Percentiles rank a stretch among this genome's conserved stretches.
Evolutionary conservation across 1,139 yeast genomes (phyloP).

Genomic region (Pichia sp.): DNA sequence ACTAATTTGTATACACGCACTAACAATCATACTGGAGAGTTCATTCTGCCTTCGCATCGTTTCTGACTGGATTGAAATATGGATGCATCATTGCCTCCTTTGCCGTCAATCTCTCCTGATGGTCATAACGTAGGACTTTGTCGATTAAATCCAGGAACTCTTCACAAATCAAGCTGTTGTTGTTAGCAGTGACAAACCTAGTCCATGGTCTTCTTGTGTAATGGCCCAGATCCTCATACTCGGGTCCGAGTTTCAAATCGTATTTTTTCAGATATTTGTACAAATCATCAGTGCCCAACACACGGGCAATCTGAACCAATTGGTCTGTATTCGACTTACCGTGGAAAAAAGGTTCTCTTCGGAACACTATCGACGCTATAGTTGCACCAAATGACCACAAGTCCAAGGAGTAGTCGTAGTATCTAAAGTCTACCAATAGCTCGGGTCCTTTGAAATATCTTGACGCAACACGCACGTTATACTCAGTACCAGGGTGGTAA

Average conservation of each 20-base stretch:
- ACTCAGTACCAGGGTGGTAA: conserved; percentile 74
- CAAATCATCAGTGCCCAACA: conserved; percentile 68
- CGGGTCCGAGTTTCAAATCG: conserved; percentile 50
- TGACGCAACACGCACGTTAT: conserved; percentile 77
- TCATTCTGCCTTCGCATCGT: conserved; percentile 13
- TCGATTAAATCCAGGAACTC: conserved; percentile 65
- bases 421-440: conserved; percentile 65
- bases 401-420: conserved; percentile 74
- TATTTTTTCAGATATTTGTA: conserved; percentile 59
- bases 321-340: conserved; percentile 80
- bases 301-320: conserved; percentile 71
- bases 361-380: conserved; percentile 72
- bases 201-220: conserved; percentile 67
- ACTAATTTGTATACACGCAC: background rate
- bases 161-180: conserved; percentile 52
- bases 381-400: conserved; percentile 83
- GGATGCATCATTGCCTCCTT: conserved; percentile 68
- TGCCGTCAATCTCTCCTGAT: conserved; percentile 71
- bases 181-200: conserved; percentile 44
- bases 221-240: conserved; percentile 66
- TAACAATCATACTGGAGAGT: background rate
- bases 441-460: conserved; percentile 83
- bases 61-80: conserved; percentile 39
- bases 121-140: conserved; percentile 64
- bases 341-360: conserved; percentile 73